Conservation (phyloP, 176 grass and related monocot species). For the Olyra latifolia region DNA sequence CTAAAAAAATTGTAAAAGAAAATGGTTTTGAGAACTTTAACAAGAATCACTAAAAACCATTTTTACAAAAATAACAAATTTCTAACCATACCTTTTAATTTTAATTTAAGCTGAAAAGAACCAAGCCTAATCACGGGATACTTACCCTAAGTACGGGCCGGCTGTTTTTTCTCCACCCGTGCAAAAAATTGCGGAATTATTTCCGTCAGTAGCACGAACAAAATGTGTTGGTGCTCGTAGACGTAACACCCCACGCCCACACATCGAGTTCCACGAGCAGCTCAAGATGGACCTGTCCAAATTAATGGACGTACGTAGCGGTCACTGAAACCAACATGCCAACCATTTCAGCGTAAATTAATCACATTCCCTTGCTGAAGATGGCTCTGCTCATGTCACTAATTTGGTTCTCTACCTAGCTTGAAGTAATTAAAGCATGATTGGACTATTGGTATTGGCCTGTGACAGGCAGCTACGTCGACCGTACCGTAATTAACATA, state of each 20-base stretch:
- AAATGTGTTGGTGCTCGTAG: background rate
- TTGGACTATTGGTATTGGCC: background rate
- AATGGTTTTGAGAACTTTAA: no score
- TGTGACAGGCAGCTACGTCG: background rate
- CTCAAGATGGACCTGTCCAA: background rate
- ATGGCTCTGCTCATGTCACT: background rate
- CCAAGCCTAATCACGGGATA: no score
- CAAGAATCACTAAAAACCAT: no score
- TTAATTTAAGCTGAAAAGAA: no score
- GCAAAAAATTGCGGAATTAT: background rate
- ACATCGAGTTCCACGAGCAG: background rate
- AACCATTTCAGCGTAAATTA: background rate
- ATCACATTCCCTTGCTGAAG: background rate
- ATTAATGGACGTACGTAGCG: background rate
- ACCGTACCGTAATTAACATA: background rate
- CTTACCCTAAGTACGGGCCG: no score
- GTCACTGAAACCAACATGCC: slow-evolving; percentile 9
- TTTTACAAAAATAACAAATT: no score
- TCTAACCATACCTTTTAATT: no score
- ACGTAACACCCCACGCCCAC: background rate
- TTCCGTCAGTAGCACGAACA: background rate
- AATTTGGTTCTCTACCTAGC: background rate
- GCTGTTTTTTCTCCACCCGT: no score
- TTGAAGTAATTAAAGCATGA: background rate
- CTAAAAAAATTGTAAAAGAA: no score